A percentile compares a stretch with the other conserved stretches of the same genome.
These are phyloP conservation scores for Betula pendula DNA, from an alignment of 306 rosid genomes.

Conservation along the genomic window DNA sequence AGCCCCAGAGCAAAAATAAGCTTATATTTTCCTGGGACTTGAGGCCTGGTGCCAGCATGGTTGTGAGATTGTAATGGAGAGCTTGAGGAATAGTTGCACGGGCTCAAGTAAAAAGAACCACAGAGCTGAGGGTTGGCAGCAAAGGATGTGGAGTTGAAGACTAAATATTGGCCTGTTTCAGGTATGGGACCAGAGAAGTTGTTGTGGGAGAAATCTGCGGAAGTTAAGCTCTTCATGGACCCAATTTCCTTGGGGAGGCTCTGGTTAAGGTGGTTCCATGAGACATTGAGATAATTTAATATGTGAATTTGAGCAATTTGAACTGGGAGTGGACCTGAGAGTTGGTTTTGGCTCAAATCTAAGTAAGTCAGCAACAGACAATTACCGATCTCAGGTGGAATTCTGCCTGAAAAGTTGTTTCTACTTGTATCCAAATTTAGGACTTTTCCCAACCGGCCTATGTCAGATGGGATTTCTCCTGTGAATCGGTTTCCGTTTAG, in stretches of 20 bases:
- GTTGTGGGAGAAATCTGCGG: conserved; percentile 82
- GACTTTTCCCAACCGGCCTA: conserved; percentile 57
- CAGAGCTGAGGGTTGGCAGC: conserved; percentile 74
- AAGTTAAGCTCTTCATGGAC: conserved; percentile 68
- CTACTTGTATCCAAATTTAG: conserved; percentile 70
- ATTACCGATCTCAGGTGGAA: conserved; percentile 64
- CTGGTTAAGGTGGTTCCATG: conserved; percentile 74
- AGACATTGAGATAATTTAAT: conserved; percentile 76
- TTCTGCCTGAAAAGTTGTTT: conserved; percentile 73
- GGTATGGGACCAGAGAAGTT: conserved; percentile 81
- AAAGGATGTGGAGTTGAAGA: conserved; percentile 72
- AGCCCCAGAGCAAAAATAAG: conserved; percentile 73
- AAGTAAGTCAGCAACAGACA: conserved; percentile 58
- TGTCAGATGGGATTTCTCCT: conserved; percentile 64
- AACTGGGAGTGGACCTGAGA: conserved; percentile 74
- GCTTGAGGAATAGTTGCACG: conserved; percentile 47
- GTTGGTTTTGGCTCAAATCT: conserved; percentile 87
- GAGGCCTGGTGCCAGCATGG: conserved; percentile 28
- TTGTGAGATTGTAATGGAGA: conserved; percentile 30
- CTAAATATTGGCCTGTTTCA: conserved; percentile 58
- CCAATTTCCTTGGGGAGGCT: conserved; percentile 73
- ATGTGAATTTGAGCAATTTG: conserved; percentile 67
- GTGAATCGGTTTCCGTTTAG: conserved; percentile 67
- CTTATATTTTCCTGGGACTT: conserved; percentile 61
- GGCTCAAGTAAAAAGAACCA: conserved; percentile 54